These are phyloP conservation scores for Triticum urartu DNA, from an alignment of 176 grass and related monocot genomes.

Conservation along the genomic window DNA sequence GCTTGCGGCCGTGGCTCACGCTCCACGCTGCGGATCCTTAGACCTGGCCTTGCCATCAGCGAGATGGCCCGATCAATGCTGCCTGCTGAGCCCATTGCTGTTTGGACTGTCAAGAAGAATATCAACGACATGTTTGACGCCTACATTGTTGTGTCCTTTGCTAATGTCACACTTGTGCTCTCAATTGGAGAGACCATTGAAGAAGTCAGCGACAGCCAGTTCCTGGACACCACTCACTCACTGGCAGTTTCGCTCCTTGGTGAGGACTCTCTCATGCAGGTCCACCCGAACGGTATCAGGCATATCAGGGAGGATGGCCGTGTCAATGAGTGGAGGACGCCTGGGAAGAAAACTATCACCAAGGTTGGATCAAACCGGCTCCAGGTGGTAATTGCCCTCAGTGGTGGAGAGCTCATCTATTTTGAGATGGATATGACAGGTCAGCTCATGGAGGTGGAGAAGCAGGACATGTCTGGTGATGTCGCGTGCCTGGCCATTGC, in stretches of 20 bases:
- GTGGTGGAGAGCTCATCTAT: conserved; percentile 95
- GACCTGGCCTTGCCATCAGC: conserved; percentile 91
- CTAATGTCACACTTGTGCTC: conserved; percentile 89
- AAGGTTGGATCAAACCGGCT: conserved; percentile 89
- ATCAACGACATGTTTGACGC: conserved; percentile 94
- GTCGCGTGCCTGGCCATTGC: conserved; percentile 92
- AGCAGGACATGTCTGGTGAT: conserved; percentile 98
- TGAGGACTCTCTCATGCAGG: conserved; percentile 98
- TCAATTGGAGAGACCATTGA: conserved; percentile 98
- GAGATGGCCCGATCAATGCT: conserved; percentile 96
- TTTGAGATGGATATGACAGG: conserved; percentile 99
- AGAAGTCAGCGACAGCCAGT: conserved; percentile 94
- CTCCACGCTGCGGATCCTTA: conserved; percentile 76
- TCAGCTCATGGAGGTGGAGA: conserved; percentile 96
- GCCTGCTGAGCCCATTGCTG: conserved; percentile 85
- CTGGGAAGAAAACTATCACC: conserved; percentile 97
- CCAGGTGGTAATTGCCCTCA: conserved; percentile 97
- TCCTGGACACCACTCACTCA: conserved; percentile 90
- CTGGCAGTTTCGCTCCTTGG: conserved; percentile 85
- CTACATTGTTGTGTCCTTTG: conserved; percentile 92
- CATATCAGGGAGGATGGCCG: conserved; percentile 98
- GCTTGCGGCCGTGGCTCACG: conserved; percentile 82
- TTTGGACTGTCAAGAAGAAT: conserved; percentile 99
- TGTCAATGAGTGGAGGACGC: conserved; percentile 96
- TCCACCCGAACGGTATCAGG: conserved; percentile 90